Conservation (phyloP, 2,329 filamentous ascomycete species). For the Pezicula rhizophila region DNA sequence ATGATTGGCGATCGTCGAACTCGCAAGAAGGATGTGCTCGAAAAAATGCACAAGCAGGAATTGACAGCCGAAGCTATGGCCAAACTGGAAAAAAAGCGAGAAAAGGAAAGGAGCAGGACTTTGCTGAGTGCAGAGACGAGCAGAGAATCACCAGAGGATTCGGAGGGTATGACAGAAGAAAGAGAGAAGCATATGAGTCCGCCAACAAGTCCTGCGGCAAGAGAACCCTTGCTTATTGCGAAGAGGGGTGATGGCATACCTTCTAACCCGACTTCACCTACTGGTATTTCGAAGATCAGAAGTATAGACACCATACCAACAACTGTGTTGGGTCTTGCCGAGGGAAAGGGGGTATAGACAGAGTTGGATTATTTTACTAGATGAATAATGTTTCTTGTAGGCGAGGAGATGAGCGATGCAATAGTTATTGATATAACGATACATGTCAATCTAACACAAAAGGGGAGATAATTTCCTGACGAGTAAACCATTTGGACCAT, state of each 20-base stretch:
- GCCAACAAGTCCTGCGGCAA: background rate
- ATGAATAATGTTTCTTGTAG: too few relatives aligned
- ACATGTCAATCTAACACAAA: too few relatives aligned
- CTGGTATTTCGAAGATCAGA: too few relatives aligned
- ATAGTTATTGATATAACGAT: too few relatives aligned
- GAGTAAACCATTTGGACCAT: too few relatives aligned
- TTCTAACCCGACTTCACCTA: too few relatives aligned
- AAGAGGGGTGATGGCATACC: background rate
- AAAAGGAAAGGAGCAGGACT: slow-evolving; percentile 3
- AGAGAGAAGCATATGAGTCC: background rate
- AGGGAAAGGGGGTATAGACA: too few relatives aligned
- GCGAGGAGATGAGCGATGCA: too few relatives aligned
- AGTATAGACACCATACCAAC: too few relatives aligned
- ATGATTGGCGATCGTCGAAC: slow-evolving; percentile 69
- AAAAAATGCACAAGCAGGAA: slow-evolving; percentile 70
- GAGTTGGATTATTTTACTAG: too few relatives aligned
- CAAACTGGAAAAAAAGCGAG: slow-evolving; percentile 30
- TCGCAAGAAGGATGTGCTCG: slow-evolving; percentile 79
- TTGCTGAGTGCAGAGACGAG: background rate
- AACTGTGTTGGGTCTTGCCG: too few relatives aligned
- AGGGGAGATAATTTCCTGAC: too few relatives aligned
- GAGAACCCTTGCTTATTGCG: background rate
- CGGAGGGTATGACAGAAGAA: background rate
- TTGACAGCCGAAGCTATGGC: slow-evolving; percentile 60
- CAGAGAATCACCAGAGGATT: background rate